Evolutionary conservation across 345 rosid genomes (phyloP).

Genomic region (Eucalyptus urophylla): DNA sequence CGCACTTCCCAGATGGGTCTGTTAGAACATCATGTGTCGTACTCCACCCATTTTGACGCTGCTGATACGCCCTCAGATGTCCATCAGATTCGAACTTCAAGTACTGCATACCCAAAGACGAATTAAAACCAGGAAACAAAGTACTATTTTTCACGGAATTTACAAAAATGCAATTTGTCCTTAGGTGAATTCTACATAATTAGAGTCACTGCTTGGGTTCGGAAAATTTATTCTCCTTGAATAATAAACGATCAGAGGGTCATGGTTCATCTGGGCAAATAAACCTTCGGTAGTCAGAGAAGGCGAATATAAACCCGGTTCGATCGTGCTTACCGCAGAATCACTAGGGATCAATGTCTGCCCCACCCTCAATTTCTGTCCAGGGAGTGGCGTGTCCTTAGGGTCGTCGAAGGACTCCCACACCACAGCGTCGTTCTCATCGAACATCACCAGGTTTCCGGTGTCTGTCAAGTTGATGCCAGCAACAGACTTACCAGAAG

Average conservation of each 20-base stretch:
- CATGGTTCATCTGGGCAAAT: not conserved
- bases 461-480: not conserved
- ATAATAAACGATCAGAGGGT: not conserved
- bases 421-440: not conserved
- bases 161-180: not conserved
- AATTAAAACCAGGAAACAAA: not conserved
- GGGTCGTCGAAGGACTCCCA: conserved; percentile 13
- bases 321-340: not conserved
- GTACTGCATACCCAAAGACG: not conserved
- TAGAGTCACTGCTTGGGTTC: not conserved
- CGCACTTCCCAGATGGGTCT: not conserved
- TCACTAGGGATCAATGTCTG: not conserved
- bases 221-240: not conserved
- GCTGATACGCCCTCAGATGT: conserved; percentile 2
- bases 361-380: not conserved
- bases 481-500: not conserved
- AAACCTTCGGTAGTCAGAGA: not conserved
- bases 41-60: not conserved
- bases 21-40: not conserved
- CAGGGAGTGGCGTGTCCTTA: not conserved
- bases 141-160: not conserved
- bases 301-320: not conserved
- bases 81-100: conserved; percentile 12
- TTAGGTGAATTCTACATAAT: not conserved
- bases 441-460: conserved; percentile 3